These are phyloP conservation scores for Nigrograna mackinnonii DNA, from an alignment of 2,329 filamentous ascomycete species.

Conservation along the genomic window DNA sequence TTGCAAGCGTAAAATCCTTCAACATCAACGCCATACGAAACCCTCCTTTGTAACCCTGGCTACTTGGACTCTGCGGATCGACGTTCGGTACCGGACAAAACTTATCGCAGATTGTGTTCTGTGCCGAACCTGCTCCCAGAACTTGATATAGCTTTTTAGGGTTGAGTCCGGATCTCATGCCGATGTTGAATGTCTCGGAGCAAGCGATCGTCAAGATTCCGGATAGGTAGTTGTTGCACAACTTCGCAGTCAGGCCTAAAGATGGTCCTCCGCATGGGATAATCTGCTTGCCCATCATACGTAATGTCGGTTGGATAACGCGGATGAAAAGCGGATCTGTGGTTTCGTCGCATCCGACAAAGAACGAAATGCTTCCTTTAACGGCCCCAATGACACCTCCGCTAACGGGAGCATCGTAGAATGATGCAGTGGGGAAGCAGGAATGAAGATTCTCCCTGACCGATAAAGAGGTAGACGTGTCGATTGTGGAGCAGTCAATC, in stretches of 20 bases:
- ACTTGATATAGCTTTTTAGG: constrained; percentile 51
- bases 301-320: constrained; percentile 42
- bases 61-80: constrained; percentile 44
- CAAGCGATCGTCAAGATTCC: constrained; percentile 57
- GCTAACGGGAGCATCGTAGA: constrained; percentile 54
- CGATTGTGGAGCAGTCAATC: constrained; percentile 56
- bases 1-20: constrained; percentile 58
- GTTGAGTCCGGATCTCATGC: constrained; percentile 57
- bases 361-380: constrained; percentile 52
- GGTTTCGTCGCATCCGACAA: constrained; percentile 38
- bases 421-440: constrained; percentile 26
- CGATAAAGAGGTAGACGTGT: constrained; percentile 47
- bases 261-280: constrained; percentile 56
- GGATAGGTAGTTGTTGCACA: constrained; percentile 61
- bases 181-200: constrained; percentile 60
- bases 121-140: constrained; percentile 49
- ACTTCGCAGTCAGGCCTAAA: constrained; percentile 57
- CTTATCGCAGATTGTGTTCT: constrained; percentile 41
- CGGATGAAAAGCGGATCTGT: not conserved
- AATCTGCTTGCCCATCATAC: constrained; percentile 52
- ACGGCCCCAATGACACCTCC: constrained; percentile 51
- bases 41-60: constrained; percentile 50
- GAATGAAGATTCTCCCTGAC: constrained; percentile 37
- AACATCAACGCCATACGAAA: constrained; percentile 60
- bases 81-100: constrained; percentile 50